Base-by-base conservation (phyloP, 2,329 filamentous ascomycete genomes). In the Alternaria incomplexa region DNA sequence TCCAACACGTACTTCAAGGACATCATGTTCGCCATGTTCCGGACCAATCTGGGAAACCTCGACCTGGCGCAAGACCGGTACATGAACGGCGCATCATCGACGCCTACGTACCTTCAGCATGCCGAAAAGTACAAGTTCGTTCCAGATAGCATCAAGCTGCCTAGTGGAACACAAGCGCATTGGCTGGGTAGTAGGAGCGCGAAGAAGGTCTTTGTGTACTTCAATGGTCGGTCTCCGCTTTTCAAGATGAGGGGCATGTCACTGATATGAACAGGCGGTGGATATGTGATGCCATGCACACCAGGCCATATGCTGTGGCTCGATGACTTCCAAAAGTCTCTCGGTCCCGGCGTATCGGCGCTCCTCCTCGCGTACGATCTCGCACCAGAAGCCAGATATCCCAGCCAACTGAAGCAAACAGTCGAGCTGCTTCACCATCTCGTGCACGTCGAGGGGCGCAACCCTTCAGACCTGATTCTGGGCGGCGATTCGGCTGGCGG, bases 291-390 rank as follows among this genome's bases (percentile, higher is more conserved):
- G 8, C 81, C 86, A 3, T 82, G 81, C 8, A 77, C 75, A 6
- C 65, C 81, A 7, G 83, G 80, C 45, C 85, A 87, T 71, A 79
- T 87, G 57, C 74, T 82, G 17, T 88, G 84, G 79, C 79, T 85
- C 52, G 70, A 74, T 20, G 79, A 82, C 15, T 74, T 87, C 30
- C 75, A 83, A 54, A 75, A 80, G 40, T 75, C 80, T n/a, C 73
- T 85, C 20, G 83, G 81, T 45, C 82, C 85, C 55, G 79, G 81
- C 30, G 76, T 86, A 28, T 81, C 85, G 17, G 76, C 85, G 51
- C 82, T 89, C 52, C 75, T 86, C 23, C 80, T 88, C n/a, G 83
- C 84, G 43, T 90, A 90, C 75, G 85, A 85, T 25, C 82, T 89
- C n/a, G 83, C 86, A 0, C 83, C 84, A 4, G 75, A 82, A 40